A percentile compares a stretch with the other conserved stretches of the same genome.
phyloP scores from a whole-genome alignment of 768 basidiomycete species.

The Amanita muscaria region DNA sequence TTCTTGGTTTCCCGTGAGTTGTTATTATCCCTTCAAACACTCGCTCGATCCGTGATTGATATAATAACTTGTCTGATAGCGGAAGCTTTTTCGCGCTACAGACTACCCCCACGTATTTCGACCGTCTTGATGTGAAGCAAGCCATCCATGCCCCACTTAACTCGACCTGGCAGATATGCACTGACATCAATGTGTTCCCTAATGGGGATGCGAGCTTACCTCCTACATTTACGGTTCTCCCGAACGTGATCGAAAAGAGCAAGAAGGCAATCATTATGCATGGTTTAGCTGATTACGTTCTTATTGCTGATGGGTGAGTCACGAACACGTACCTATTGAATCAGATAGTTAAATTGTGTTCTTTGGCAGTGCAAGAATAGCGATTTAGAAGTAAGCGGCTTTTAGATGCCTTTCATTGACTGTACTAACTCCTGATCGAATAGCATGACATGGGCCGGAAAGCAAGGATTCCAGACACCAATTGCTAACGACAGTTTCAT shows the following conservation, averaged over 20 bases:
- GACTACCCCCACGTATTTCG: conserved; percentile 55
- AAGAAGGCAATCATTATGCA: conserved; percentile 60
- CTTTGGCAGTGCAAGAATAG: conserved; percentile 47
- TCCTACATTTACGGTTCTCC: conserved; percentile 55
- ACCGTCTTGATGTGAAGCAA: conserved; percentile 55
- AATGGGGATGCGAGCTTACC: conserved; percentile 53
- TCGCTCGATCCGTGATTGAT: no score
- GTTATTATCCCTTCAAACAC: not conserved
- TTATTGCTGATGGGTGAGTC: conserved; percentile 65
- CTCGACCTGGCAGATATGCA: conserved; percentile 58
- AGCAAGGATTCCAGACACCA: conserved; percentile 68
- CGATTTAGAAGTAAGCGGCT: conserved; percentile 49
- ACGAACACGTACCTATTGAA: not conserved
- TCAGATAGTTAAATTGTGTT: not conserved
- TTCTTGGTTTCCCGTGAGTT: conserved; percentile 68
- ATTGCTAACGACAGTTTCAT: conserved; percentile 59
- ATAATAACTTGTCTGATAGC: conserved; percentile 15
- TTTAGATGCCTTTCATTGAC: not conserved
- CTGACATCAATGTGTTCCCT: conserved; percentile 51
- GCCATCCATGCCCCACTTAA: conserved; percentile 63
- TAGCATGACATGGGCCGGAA: conserved; percentile 49
- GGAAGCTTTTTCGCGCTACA: conserved; percentile 50
- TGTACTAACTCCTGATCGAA: not conserved
- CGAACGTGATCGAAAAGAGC: conserved; percentile 71
- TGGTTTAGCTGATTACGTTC: conserved; percentile 63